A percentile compares a stretch with the other conserved stretches of the same genome.
Conservation (phyloP, 2,329 filamentous ascomycete species). For the Stachybotrys chlorohalonatus region DNA sequence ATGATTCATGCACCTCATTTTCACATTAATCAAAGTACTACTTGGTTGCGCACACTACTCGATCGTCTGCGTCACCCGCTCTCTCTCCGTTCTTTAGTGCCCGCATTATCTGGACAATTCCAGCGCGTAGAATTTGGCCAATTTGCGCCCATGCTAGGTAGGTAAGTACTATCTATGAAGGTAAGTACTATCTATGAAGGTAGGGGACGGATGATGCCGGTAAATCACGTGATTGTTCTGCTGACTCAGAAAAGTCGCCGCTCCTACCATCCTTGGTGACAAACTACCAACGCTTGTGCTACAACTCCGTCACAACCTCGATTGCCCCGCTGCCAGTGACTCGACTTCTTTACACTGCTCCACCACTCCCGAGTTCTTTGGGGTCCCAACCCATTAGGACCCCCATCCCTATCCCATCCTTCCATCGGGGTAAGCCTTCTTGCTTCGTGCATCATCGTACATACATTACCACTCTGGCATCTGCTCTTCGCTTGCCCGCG, state of each 20-base stretch:
- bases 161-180: too few relatives aligned
- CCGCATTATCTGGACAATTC: too few relatives aligned
- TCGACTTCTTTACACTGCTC: slow-evolving; percentile 13
- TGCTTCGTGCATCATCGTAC: background rate
- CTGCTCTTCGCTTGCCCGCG: background rate
- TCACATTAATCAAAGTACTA: too few relatives aligned
- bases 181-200: too few relatives aligned
- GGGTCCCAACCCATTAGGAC: slow-evolving; percentile 26
- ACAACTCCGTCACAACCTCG: slow-evolving; percentile 17
- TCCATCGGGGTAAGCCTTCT: background rate
- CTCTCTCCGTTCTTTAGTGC: too few relatives aligned
- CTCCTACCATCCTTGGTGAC: slow-evolving; percentile 1
- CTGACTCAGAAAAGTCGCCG: slow-evolving; percentile 13
- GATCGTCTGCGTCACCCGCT: too few relatives aligned
- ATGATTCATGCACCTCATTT: too few relatives aligned
- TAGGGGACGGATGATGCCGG: background rate
- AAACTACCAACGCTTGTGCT: background rate
- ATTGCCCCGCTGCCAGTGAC: slow-evolving; percentile 26
- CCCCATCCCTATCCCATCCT: slow-evolving; percentile 13
- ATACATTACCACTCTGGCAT: background rate
- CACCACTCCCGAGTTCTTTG: slow-evolving; percentile 16
- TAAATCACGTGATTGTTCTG: background rate
- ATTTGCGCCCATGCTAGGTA: too few relatives aligned
- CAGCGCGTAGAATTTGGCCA: too few relatives aligned
- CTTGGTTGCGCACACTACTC: too few relatives aligned